Evolutionary conservation across 2,329 filamentous ascomycete species (phyloP), one percentile per base, ranked within the genome.

Genomic region (Scedosporium aurantiacum): DNA sequence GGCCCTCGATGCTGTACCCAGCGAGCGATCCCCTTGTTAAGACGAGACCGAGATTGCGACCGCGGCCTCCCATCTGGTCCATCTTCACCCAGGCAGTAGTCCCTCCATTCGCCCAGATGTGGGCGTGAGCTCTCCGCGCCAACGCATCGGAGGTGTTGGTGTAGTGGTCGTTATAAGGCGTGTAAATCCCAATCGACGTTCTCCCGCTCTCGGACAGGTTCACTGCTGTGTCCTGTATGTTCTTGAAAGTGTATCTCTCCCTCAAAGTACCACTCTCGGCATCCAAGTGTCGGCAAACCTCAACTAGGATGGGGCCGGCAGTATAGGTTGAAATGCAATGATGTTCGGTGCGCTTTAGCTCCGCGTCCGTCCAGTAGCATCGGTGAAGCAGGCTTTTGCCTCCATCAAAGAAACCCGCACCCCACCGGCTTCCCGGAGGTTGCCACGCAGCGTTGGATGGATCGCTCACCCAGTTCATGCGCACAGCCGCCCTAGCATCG

Each of bases 101-200:
- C 5, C 63, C 62, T 5, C 63, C 63, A 32, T 62, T 61, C 2
- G 60, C 63, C 62, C 62, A 64, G 1, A 62, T 32, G 23, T 64
- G 63, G 16, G 63, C 63, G 37, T 64, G 63, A 2, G 60, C 57
- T 8, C 62, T 60, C 21, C 21, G 23, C 3, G 27, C 23, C 16
- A 64, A 41, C 8, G 60, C 50, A 55, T 64, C 62, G 4, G 57
- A 58, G 2, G 63, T 64, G 21, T 63, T 62, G 57, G 62, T 64
- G 14, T 64, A 64, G 23, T 64, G 63, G 43, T 64, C 62, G 45
- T 64, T 64, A 59, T 63, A 64, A 0, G 62, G 63, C 4, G 62
- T 61, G 12, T 63, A 64, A 10, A 64, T 64, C n/a, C 62, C 63
- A 2, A 62, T 47, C 6, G 63, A 61, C 1, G 56, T 63, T n/a